These are phyloP conservation scores for Rhodomyrtus tomentosa DNA, from an alignment of 345 rosid species.

Conservation along the genomic window DNA sequence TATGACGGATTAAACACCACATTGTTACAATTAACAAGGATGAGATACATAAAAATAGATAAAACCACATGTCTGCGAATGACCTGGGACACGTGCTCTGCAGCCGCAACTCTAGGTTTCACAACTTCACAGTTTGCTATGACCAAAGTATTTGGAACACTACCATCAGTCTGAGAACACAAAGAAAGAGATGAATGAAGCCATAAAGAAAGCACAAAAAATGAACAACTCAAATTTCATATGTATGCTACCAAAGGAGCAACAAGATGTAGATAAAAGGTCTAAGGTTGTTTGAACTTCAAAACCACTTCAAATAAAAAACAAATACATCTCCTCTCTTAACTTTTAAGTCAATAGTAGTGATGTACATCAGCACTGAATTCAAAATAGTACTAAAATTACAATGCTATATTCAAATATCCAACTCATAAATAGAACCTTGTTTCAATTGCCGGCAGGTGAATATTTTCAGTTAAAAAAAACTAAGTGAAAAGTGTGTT, in stretches of 20 bases:
- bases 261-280: not conserved
- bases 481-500: too few species aligned
- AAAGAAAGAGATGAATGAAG: not conserved
- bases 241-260: not conserved
- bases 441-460: not conserved
- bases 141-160: slow-evolving; percentile 87
- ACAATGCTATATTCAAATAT: not conserved
- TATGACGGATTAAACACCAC: not conserved
- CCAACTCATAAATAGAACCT: not conserved
- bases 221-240: not conserved
- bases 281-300: not conserved
- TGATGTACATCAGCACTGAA: not conserved
- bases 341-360: not conserved
- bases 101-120: slow-evolving; percentile 75
- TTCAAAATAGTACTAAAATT: not conserved
- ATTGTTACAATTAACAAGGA: not conserved
- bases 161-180: slow-evolving; percentile 66
- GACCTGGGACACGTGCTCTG: slow-evolving; percentile 77
- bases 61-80: not conserved
- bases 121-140: slow-evolving; percentile 83
- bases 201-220: not conserved
- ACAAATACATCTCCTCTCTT: not conserved
- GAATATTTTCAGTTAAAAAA: not conserved
- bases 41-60: not conserved
- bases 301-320: not conserved